Conservation (phyloP, 179 eudicot genomes). For the Beta corolliflora region DNA sequence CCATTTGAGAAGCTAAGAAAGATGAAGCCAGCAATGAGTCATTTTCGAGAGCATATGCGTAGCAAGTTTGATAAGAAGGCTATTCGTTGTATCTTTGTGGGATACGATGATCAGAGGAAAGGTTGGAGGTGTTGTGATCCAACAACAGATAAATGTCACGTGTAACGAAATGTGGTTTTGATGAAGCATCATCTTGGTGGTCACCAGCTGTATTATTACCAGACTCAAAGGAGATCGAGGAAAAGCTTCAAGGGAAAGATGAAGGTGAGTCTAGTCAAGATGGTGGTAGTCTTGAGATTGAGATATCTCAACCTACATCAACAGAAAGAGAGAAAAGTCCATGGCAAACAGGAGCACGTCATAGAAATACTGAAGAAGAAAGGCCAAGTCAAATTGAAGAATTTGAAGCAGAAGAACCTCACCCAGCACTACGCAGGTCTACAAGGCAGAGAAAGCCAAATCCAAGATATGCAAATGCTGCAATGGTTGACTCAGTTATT, state of each 20-base stretch:
- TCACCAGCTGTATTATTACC: background rate
- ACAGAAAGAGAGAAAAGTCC: background rate
- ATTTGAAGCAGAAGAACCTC: too few relatives aligned
- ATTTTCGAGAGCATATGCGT: constrained; percentile 6
- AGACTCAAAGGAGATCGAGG: background rate
- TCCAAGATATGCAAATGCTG: too few relatives aligned
- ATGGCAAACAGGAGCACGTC: background rate
- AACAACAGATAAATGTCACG: constrained; percentile 5
- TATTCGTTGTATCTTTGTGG: constrained; percentile 3
- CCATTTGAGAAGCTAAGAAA: constrained; percentile 11
- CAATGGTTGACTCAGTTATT: too few relatives aligned
- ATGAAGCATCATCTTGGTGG: constrained; percentile 26
- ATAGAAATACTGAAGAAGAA: background rate
- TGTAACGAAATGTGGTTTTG: constrained; percentile 14
- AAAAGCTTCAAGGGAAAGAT: background rate
- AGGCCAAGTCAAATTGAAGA: background rate
- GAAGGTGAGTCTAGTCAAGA: background rate
- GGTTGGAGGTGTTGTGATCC: constrained; percentile 22
- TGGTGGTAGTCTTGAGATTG: background rate
- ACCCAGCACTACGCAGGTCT: too few relatives aligned
- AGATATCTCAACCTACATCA: background rate
- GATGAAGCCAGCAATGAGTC: background rate
- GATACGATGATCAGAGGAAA: constrained; percentile 14
- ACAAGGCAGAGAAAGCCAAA: too few relatives aligned
- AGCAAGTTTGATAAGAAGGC: constrained; percentile 13